These are phyloP conservation scores for Lasiosphaeriaceae sp. DNA, from an alignment of 495 filamentous ascomycete genomes.

Conservation along the genomic window DNA sequence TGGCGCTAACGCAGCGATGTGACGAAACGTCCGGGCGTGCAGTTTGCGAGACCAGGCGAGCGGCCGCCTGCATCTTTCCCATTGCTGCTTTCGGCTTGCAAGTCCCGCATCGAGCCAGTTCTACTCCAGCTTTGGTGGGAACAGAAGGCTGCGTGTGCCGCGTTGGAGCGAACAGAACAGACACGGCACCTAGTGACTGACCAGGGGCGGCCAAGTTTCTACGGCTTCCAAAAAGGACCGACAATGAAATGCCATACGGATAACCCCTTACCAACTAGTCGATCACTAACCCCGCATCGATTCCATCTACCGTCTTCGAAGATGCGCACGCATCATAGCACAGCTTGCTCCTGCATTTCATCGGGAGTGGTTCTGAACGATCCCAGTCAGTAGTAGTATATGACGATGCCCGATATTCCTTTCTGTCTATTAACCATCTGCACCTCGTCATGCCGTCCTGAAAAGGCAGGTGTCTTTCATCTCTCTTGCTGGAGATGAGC, in stretches of 20 bases:
- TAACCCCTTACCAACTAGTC: too few species aligned
- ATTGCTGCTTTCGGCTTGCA: not conserved
- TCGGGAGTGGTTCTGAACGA: too few species aligned
- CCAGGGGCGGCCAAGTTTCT: not conserved
- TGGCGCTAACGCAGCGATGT: not conserved
- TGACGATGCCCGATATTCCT: constrained; percentile 4
- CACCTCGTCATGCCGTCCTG: constrained; percentile 3
- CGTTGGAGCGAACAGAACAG: not conserved
- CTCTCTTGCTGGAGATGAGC: too few species aligned
- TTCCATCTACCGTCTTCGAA: not conserved
- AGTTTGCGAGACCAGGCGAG: constrained; percentile 3
- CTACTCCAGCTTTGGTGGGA: constrained; percentile 3
- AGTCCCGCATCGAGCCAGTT: constrained; percentile 10
- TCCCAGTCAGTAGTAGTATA: too few species aligned
- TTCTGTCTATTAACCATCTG: not conserved
- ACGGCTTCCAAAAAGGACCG: not conserved
- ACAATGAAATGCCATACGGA: not conserved
- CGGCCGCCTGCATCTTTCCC: not conserved
- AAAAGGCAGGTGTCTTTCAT: constrained; percentile 18
- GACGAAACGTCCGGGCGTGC: constrained; percentile 5
- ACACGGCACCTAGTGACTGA: not conserved
- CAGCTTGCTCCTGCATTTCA: too few species aligned
- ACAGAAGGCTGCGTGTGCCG: not conserved
- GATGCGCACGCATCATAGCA: not conserved
- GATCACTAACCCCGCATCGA: not conserved